Evolutionary conservation across 257 asterid genomes (phyloP).

Genomic region (Ilex asprella): DNA sequence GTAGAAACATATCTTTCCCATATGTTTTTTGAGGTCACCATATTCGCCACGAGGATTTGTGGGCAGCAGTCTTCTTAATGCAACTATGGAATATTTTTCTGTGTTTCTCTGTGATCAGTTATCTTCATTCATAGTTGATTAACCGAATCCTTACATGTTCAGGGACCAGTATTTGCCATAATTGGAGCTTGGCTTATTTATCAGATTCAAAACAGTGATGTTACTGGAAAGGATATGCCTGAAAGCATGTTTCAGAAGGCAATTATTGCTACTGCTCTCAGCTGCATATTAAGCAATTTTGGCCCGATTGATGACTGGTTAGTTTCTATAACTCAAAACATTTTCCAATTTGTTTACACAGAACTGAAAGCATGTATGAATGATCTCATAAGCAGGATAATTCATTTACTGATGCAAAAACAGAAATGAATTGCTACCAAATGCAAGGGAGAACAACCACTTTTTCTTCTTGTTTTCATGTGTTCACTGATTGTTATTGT

Average conservation of each 20-base stretch:
- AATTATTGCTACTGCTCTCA: slow-evolving; percentile 43
- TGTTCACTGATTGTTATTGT: slow-evolving; percentile 1
- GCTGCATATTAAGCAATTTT: slow-evolving; percentile 55
- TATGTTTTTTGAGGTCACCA: too few species aligned
- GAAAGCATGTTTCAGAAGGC: slow-evolving; percentile 51
- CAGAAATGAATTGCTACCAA: background rate
- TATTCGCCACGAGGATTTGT: too few species aligned
- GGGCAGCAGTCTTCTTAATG: too few species aligned
- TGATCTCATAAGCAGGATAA: background rate
- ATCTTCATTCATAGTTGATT: background rate
- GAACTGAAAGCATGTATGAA: background rate
- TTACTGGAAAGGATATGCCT: slow-evolving; percentile 29
- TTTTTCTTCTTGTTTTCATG: background rate
- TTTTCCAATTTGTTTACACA: background rate
- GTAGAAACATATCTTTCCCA: too few species aligned
- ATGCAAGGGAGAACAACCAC: too few species aligned
- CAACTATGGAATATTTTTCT: too few species aligned
- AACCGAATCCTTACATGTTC: slow-evolving; percentile 8
- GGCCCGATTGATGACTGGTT: slow-evolving; percentile 82
- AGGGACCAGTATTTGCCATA: slow-evolving; percentile 78
- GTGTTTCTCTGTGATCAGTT: too few species aligned
- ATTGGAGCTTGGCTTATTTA: slow-evolving; percentile 79
- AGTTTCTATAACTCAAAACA: background rate
- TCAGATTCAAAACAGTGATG: slow-evolving; percentile 55
- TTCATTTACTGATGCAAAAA: background rate